Evolutionary conservation across 768 basidiomycete genomes (phyloP), one percentile per base, ranked within the genome.

Genomic region (Suillus cothurnatus): DNA sequence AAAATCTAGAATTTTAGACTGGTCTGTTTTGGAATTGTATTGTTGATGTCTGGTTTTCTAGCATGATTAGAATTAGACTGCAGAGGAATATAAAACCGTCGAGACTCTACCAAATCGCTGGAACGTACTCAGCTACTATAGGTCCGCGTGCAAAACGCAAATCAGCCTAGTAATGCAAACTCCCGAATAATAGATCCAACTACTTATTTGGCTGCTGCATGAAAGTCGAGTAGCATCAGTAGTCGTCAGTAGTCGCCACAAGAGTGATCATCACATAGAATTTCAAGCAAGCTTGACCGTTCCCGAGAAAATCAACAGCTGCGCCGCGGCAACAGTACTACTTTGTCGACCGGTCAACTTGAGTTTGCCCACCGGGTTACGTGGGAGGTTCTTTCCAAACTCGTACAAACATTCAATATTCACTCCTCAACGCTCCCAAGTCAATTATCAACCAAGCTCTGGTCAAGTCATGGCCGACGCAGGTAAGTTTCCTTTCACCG

Each of bases 401-500:
- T 31, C 4, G 32, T 19, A 39, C 17, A 34, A 34, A 34, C 11
- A 32, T 55, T 32, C 50, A 55, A n/a, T 45, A n/a, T 47, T 53
- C 31, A 53, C 55, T 34, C 55, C 23, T 31, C 21, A 12, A 31
- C 47, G n/a, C 55, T 38, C 36, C 12, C 31, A n/a, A 61, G 8
- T 38, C 2, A 36, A 58, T 57, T 31, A n/a, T 52, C 59, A 52
- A 61, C 52, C 43, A 61, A 61, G 61, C 17, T 26, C 36, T 57
- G 36, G 14, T 58, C 34, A 28, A 58, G 58, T 59, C 67, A 88
- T 88, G 87, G 87, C 87, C 28, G 87, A 88, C 75, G 86, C 86
- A 78, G 84, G 85, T 84, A 67, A 74, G 80, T 74, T 72, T 79
- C 69, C 71, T 70, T 61, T 53, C 66, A 55, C 43, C 0, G 34